These are phyloP conservation scores for Lobosporangium transversale DNA, from an alignment of 192 early-diverging fungal species.

Conservation along the genomic window DNA sequence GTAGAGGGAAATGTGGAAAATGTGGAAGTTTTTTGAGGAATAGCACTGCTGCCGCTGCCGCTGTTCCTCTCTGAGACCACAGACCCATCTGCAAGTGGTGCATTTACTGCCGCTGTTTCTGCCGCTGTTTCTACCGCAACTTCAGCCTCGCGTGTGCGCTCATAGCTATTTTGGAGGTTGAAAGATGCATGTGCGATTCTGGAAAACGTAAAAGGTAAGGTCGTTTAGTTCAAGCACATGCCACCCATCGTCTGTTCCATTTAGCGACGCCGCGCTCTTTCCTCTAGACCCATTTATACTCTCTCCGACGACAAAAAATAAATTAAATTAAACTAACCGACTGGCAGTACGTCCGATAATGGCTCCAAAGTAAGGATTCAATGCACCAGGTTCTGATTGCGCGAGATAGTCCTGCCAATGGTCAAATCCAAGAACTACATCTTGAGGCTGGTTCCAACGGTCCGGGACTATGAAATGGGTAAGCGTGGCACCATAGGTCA, in stretches of 20 bases:
- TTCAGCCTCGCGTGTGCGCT: no score
- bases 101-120: no score
- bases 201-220: not conserved
- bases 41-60: not conserved
- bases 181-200: slow-evolving; percentile 73
- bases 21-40: not conserved
- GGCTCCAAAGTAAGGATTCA: slow-evolving; percentile 82
- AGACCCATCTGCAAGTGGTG: not conserved
- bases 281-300: no score
- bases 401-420: slow-evolving; percentile 59
- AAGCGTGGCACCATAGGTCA: slow-evolving; percentile 76
- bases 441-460: slow-evolving; percentile 59
- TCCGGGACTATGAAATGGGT: slow-evolving; percentile 70
- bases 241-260: no score
- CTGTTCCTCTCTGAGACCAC: not conserved
- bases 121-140: no score
- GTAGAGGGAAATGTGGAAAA: not conserved
- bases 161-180: slow-evolving; percentile 60
- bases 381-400: slow-evolving; percentile 33
- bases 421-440: slow-evolving; percentile 82
- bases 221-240: not conserved
- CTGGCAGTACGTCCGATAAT: slow-evolving; percentile 82
- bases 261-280: no score
- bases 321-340: slow-evolving; percentile 58
- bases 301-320: no score